Percentiles rank a stretch among this genome's conserved stretches.
Evolutionary conservation across 805 yeast species (phyloP).

Genomic region (Yamadazyma takamatsuzukensis): DNA sequence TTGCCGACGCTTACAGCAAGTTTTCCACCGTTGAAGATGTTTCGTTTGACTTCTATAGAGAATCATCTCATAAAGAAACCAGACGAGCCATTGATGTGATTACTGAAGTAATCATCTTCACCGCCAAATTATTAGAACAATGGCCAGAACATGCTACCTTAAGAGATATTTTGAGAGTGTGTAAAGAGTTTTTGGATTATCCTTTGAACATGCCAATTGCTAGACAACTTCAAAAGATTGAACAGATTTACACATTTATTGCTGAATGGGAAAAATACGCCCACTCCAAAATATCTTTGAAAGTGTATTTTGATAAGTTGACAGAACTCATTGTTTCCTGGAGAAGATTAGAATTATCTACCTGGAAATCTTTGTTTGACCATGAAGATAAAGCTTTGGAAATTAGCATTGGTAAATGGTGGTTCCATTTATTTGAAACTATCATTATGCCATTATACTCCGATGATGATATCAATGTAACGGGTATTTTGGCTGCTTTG

Average conservation of each 20-base stretch:
- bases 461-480: slow-evolving; percentile 21
- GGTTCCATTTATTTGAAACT: slow-evolving; percentile 86
- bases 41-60: slow-evolving; percentile 58
- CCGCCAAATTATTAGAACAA: slow-evolving; percentile 46
- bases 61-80: slow-evolving; percentile 57
- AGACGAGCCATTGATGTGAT: slow-evolving; percentile 51
- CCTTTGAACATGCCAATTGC: slow-evolving; percentile 73
- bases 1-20: slow-evolving; percentile 12
- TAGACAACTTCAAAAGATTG: slow-evolving; percentile 73
- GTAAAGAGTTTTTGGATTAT: slow-evolving; percentile 60
- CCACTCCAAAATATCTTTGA: slow-evolving; percentile 67
- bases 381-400: slow-evolving; percentile 54
- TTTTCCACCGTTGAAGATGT: slow-evolving; percentile 8
- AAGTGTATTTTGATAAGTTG: slow-evolving; percentile 49
- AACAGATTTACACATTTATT: slow-evolving; percentile 77
- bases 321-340: slow-evolving; percentile 77
- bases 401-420: slow-evolving; percentile 69
- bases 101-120: slow-evolving; percentile 26
- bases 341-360: slow-evolving; percentile 82
- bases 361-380: slow-evolving; percentile 77
- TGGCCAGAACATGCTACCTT: slow-evolving; percentile 98
- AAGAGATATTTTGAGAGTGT: slow-evolving; percentile 58
- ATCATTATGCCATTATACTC: slow-evolving; percentile 53
- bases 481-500: slow-evolving; percentile 46
- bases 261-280: slow-evolving; percentile 96